Conservation (phyloP, 371 early-diverging fungal genomes). For the Actinomortierella ambigua region DNA sequence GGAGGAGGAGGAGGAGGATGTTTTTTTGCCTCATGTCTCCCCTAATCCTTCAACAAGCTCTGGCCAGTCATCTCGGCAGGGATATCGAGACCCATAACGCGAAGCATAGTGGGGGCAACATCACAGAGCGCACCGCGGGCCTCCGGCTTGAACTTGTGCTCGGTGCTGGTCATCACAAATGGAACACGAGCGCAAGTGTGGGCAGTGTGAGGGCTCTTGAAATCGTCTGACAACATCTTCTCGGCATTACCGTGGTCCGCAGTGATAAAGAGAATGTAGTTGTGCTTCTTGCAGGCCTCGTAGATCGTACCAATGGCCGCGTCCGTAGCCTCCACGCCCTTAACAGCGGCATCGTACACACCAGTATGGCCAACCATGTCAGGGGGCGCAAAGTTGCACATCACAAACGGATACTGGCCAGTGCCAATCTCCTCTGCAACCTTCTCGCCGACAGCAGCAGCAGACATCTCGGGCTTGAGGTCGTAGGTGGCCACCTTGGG, state of each 20-base stretch:
- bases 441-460: conserved; percentile 86
- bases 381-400: conserved; percentile 99
- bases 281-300: conserved; percentile 88
- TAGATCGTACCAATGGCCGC: conserved; percentile 93
- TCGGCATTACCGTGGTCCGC: conserved; percentile 99
- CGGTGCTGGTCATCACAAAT: conserved; percentile 81
- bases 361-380: conserved; percentile 99
- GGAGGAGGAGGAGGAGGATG: too few relatives aligned
- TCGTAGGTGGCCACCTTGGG: conserved; percentile 99
- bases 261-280: conserved; percentile 95
- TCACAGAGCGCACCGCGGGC: conserved; percentile 89
- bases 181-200: conserved; percentile 96
- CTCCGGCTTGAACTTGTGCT: conserved; percentile 54
- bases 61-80: conserved; percentile 98
- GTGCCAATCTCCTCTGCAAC: conserved; percentile 84
- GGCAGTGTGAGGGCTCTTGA: conserved; percentile 91
- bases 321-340: conserved; percentile 96
- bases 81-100: conserved; percentile 88
- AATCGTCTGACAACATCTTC: conserved; percentile 94
- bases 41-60: conserved; percentile 38
- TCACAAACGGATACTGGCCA: conserved; percentile 92
- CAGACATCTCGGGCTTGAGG: conserved; percentile 95
- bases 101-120: conserved; percentile 98
- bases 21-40: too few relatives aligned
- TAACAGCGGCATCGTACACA: conserved; percentile 90